These are phyloP conservation scores for Penicillium sp. DNA, from an alignment of 2,329 filamentous ascomycete species.

Conservation along the genomic window DNA sequence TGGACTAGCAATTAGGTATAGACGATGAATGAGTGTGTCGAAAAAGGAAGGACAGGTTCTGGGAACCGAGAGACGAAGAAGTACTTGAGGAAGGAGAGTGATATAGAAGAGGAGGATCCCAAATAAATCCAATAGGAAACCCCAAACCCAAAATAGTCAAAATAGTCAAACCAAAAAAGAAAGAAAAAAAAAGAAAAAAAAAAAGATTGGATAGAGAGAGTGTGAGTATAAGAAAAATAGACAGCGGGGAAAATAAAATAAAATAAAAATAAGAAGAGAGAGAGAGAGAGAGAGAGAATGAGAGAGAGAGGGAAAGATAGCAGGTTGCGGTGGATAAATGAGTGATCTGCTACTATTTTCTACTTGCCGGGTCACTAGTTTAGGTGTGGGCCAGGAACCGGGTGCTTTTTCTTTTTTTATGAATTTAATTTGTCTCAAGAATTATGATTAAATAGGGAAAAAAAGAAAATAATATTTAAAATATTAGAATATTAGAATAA, in stretches of 20 bases:
- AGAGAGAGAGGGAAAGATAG: slow-evolving; percentile 19
- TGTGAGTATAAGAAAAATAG: slow-evolving; percentile 13
- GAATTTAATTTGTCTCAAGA: slow-evolving; percentile 3
- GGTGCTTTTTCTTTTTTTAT: neutral
- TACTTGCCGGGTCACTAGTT: slow-evolving; percentile 30
- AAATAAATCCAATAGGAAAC: slow-evolving; percentile 24
- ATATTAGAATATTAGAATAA: neutral
- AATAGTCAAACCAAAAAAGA: slow-evolving; percentile 24
- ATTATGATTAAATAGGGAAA: neutral
- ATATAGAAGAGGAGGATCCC: slow-evolving; percentile 26
- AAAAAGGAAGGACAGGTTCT: slow-evolving; percentile 38
- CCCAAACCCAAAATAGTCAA: slow-evolving; percentile 33
- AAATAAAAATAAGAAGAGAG: slow-evolving; percentile 31
- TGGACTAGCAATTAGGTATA: slow-evolving; percentile 33
- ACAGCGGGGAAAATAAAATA: slow-evolving; percentile 24
- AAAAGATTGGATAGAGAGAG: slow-evolving; percentile 23
- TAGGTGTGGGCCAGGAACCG: slow-evolving; percentile 22
- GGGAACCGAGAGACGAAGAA: slow-evolving; percentile 25
- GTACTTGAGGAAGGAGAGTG: slow-evolving; percentile 30
- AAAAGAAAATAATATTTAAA: neutral
- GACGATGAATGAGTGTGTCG: slow-evolving; percentile 12
- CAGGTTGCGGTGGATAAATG: slow-evolving; percentile 36
- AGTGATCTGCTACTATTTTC: slow-evolving; percentile 38
- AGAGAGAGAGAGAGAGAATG: slow-evolving; percentile 34
- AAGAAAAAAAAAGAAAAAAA: slow-evolving; percentile 24